Base-by-base conservation (phyloP, 2,329 filamentous ascomycete species). In the Fusarium udum region DNA sequence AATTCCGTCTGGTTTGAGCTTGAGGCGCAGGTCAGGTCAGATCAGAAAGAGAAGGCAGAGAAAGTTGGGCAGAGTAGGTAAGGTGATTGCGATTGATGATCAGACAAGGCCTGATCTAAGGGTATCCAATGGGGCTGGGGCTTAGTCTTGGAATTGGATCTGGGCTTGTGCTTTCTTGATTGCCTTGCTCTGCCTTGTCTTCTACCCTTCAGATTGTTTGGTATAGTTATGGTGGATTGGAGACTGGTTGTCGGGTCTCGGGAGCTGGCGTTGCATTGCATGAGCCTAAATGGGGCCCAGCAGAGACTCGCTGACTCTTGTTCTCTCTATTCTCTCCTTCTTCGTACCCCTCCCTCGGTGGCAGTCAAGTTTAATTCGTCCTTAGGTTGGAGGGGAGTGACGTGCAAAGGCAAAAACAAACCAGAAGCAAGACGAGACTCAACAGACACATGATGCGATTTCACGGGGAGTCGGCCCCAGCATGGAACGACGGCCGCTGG, bases 161-260 rank as follows among this genome's bases (percentile, higher is more conserved):
- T 67, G 65, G 72, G 62, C 66, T 59, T 72, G 53, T 69, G 71
- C 34, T 61, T 60, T 55, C 51, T 42, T 31, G 36, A 40, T 55
- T 31, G 26, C 51, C 26, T 51, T 69, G 34, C 62, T 64, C 61
- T 64, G 57, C 67, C 64, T 48, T 51, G 56, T 16, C 56, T 36
- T 45, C 37, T 66, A 57, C 31, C 64, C 52, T 67, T 67, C 63
- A 67, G 63, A 67, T 67, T 67, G 45, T 67, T 67, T 66, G 31
- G 64, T 32, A 75, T 68, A 72, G 71, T 61, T 70, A 72, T 74
- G 72, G 70, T 74, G 74, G 72, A 70, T 74, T 73, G 61, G 61
- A 69, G 75, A 74, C 61, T 69, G 63, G 69, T 45, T 68, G 68
- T 67, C 68, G 68, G 71, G 45, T 61, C 42, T 69, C 59, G 67